Percentiles rank a stretch among this genome's conserved stretches.
Conservation (phyloP, 305 asterid genomes). For the Solanum hybrid region DNA sequence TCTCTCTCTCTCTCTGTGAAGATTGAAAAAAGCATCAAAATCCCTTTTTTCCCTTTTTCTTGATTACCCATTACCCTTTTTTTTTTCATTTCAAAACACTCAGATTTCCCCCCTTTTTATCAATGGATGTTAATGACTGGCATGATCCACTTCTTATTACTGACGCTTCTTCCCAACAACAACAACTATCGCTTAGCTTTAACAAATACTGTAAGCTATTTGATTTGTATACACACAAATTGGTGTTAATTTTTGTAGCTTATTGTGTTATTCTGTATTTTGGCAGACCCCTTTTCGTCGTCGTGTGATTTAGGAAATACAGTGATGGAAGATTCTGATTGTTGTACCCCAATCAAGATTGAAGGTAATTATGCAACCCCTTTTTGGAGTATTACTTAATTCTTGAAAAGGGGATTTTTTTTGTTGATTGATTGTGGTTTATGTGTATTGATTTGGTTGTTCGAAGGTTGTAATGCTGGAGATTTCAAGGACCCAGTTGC, state of each 20-base stretch:
- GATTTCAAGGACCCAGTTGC: background rate
- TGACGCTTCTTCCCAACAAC: slow-evolving; percentile 45
- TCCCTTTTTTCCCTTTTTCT: slow-evolving; percentile 24
- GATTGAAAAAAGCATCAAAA: slow-evolving; percentile 22
- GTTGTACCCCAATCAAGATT: slow-evolving; percentile 27
- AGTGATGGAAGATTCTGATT: slow-evolving; percentile 30
- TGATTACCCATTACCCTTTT: slow-evolving; percentile 5
- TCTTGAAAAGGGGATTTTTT: slow-evolving; percentile 8
- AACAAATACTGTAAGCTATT: slow-evolving; percentile 35
- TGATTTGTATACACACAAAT: background rate
- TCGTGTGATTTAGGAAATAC: slow-evolving; percentile 8
- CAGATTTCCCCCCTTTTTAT: slow-evolving; percentile 17
- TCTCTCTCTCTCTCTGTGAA: background rate
- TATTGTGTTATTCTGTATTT: background rate
- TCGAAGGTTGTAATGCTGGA: background rate
- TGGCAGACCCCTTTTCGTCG: slow-evolving; percentile 37
- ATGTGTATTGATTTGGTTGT: background rate
- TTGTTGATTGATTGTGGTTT: background rate
- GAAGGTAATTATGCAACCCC: slow-evolving; percentile 34
- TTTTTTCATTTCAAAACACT: slow-evolving; percentile 26
- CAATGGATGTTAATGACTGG: slow-evolving; percentile 56
- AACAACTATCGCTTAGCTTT: slow-evolving; percentile 8
- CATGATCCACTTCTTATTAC: slow-evolving; percentile 72
- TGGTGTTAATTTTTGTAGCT: background rate
- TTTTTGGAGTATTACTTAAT: background rate